These are phyloP conservation scores for Phaseolus coccineus DNA, from an alignment of 331 rosid species.

Conservation along the genomic window DNA sequence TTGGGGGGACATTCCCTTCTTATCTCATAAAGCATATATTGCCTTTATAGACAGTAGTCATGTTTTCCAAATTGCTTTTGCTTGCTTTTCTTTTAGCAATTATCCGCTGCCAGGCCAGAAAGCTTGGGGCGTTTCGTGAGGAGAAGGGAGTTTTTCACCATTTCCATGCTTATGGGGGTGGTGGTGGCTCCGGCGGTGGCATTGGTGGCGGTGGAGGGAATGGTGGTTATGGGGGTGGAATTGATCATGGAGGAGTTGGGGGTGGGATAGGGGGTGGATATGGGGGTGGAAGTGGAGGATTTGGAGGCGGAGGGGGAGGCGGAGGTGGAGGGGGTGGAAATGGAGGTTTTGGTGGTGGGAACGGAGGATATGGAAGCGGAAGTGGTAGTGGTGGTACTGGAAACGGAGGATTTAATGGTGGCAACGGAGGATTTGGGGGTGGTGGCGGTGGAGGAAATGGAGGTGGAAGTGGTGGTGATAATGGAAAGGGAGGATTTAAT, in stretches of 20 bases:
- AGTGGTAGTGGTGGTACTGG: slow-evolving; percentile 9
- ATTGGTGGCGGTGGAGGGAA: background rate
- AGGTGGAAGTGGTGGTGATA: background rate
- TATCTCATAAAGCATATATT: background rate
- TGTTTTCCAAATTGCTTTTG: slow-evolving; percentile 50
- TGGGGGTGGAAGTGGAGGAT: slow-evolving; percentile 29
- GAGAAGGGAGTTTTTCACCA: slow-evolving; percentile 39
- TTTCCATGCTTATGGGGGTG: slow-evolving; percentile 46
- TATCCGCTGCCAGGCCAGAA: slow-evolving; percentile 40
- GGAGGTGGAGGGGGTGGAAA: slow-evolving; percentile 29
- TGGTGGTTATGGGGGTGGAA: background rate
- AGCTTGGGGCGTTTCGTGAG: slow-evolving; percentile 42
- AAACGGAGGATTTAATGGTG: background rate
- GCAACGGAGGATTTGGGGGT: background rate
- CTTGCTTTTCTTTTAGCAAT: slow-evolving; percentile 49
- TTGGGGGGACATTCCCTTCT: background rate
- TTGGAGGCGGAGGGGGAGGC: slow-evolving; percentile 35
- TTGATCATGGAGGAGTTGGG: slow-evolving; percentile 1
- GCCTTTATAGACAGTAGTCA: background rate
- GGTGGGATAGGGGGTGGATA: slow-evolving; percentile 9
- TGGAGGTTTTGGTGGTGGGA: slow-evolving; percentile 35
- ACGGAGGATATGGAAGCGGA: slow-evolving; percentile 26
- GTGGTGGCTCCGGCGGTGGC: background rate
- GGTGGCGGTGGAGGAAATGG: slow-evolving; percentile 29
- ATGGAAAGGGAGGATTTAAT: no score